phyloP scores from a whole-genome alignment of 192 early-diverging fungal genomes.

The Coemansia sp. region DNA sequence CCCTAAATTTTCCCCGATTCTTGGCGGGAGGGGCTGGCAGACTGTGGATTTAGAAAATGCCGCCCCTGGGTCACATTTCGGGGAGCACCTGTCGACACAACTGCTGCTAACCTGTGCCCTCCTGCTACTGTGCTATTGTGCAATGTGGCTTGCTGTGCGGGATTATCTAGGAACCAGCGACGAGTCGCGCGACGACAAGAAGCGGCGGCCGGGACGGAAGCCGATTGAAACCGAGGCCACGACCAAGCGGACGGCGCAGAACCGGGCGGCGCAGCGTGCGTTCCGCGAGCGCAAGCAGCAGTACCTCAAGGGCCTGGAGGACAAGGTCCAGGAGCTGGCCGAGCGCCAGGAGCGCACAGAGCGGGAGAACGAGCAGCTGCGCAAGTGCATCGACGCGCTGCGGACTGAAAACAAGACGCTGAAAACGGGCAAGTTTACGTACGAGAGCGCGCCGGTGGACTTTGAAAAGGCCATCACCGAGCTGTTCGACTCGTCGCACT shows the following conservation, averaged over 20 bases:
- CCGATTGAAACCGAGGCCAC: slow-evolving; percentile 56
- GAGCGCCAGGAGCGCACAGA: slow-evolving; percentile 54
- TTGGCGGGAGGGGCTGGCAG: too few species aligned
- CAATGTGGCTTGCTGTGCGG: not conserved
- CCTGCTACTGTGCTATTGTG: not conserved
- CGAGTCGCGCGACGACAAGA: slow-evolving; percentile 45
- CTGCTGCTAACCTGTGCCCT: too few species aligned
- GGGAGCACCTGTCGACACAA: too few species aligned
- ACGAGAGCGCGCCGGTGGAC: slow-evolving; percentile 29
- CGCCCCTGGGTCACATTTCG: not conserved
- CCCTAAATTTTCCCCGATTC: too few species aligned
- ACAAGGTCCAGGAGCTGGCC: slow-evolving; percentile 64
- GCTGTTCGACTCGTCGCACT: slow-evolving; percentile 20
- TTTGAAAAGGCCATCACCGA: slow-evolving; percentile 39
- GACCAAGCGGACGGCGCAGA: slow-evolving; percentile 78
- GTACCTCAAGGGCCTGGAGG: slow-evolving; percentile 77
- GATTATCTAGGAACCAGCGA: slow-evolving; percentile 20
- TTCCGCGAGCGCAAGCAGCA: slow-evolving; percentile 83
- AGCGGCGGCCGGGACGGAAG: slow-evolving; percentile 61
- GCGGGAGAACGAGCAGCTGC: slow-evolving; percentile 44
- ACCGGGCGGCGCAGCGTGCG: slow-evolving; percentile 84
- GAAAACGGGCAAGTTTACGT: slow-evolving; percentile 33
- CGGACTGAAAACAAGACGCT: slow-evolving; percentile 38
- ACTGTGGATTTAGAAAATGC: too few species aligned
- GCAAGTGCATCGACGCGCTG: slow-evolving; percentile 31